Evolutionary conservation across 2,329 filamentous ascomycete genomes (phyloP).

Genomic region (Botrytis tulipae): DNA sequence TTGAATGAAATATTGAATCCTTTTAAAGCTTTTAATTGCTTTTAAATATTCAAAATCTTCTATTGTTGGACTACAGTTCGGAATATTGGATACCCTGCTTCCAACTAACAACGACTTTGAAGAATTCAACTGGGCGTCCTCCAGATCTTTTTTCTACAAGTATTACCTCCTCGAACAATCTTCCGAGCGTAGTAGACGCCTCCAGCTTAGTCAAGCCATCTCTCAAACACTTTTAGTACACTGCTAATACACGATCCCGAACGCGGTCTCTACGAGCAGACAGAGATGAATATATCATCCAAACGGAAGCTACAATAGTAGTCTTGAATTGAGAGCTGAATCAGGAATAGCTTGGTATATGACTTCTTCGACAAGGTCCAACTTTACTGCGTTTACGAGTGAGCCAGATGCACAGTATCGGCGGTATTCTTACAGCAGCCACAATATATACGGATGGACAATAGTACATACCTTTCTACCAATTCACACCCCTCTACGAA

Average conservation of each 20-base stretch:
- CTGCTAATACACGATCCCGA: too few relatives aligned
- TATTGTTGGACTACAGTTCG: too few relatives aligned
- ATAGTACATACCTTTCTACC: background rate
- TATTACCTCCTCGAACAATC: background rate
- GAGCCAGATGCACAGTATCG: background rate
- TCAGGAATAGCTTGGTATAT: too few relatives aligned
- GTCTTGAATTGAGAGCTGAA: background rate
- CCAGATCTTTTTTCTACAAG: background rate
- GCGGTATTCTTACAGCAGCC: background rate
- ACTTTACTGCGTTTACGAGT: background rate
- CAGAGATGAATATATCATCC: background rate
- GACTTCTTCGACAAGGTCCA: background rate
- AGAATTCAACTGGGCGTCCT: background rate
- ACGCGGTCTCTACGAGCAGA: background rate
- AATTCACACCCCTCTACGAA: background rate
- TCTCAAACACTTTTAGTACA: background rate
- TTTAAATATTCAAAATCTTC: too few relatives aligned
- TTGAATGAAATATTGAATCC: too few relatives aligned
- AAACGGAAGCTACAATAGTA: background rate
- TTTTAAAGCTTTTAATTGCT: too few relatives aligned
- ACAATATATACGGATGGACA: background rate
- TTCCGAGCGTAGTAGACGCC: background rate
- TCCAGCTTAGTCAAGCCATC: background rate
- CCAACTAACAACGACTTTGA: background rate
- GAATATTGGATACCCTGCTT: background rate